Evolutionary conservation across 2,329 filamentous ascomycete genomes (phyloP).

Genomic region (Fusarium pseudograminearum): DNA sequence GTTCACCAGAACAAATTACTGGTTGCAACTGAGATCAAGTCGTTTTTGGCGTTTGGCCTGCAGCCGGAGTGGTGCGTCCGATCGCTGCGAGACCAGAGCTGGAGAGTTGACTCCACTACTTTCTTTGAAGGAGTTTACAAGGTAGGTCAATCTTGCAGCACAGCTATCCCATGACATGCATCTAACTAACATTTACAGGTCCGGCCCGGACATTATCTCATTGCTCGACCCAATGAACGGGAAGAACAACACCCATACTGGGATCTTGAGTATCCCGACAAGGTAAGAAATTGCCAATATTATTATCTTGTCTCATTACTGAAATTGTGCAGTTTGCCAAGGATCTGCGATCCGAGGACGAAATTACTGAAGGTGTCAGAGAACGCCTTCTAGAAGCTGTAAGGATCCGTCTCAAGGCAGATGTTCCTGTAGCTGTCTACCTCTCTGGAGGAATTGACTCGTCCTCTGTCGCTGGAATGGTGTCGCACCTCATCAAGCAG

Average conservation of each 20-base stretch:
- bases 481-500: slow-evolving; percentile 5
- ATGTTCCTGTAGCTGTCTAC: slow-evolving; percentile 11
- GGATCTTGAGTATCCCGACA: slow-evolving; percentile 12
- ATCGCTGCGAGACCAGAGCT: not conserved
- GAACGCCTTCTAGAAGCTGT: slow-evolving; percentile 4
- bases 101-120: slow-evolving; percentile 1
- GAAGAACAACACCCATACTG: slow-evolving; percentile 5
- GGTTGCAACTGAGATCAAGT: slow-evolving; percentile 16
- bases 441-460: slow-evolving; percentile 6
- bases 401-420: slow-evolving; percentile 2
- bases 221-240: not conserved
- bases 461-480: slow-evolving; percentile 6
- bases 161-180: fast-evolving
- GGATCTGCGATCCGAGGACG: not conserved
- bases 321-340: not conserved
- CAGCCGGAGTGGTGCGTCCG: slow-evolving; percentile 1
- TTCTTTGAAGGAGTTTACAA: slow-evolving; percentile 7
- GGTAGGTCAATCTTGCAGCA: not conserved
- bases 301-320: not conserved
- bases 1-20: not conserved
- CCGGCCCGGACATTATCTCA: slow-evolving; percentile 1
- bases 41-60: slow-evolving; percentile 5
- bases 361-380: not conserved
- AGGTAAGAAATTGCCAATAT: not conserved
- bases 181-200: not conserved